phyloP scores from a whole-genome alignment of 768 basidiomycete genomes.

The Boletus sensibilis region DNA sequence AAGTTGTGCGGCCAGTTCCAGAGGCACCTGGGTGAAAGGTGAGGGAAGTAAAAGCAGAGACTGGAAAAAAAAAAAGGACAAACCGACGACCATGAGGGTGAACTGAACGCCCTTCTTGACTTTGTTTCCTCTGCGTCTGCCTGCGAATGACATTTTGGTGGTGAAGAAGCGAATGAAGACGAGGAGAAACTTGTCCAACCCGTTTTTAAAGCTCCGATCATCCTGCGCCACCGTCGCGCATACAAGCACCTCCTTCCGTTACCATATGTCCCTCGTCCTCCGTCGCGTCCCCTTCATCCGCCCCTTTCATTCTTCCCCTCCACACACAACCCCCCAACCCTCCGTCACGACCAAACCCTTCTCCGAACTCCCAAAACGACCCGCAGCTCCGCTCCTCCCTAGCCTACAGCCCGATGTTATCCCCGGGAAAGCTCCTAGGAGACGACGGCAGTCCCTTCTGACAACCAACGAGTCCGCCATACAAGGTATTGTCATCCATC shows the following conservation, averaged over 20 bases:
- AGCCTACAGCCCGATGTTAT: neutral
- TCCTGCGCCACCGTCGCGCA: slow-evolving; percentile 35
- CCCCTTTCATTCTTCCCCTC: slow-evolving; percentile 9
- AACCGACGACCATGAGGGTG: slow-evolving; percentile 97
- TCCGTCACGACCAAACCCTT: slow-evolving; percentile 50
- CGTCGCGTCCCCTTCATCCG: slow-evolving; percentile 13
- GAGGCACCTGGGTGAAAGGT: slow-evolving; percentile 72
- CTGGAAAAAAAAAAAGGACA: slow-evolving; percentile 32
- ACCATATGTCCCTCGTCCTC: slow-evolving; percentile 11
- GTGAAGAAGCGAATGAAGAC: slow-evolving; percentile 30
- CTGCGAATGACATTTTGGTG: slow-evolving; percentile 75
- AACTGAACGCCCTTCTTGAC: slow-evolving; percentile 99
- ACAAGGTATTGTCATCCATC: slow-evolving; percentile 7
- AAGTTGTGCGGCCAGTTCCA: slow-evolving; percentile 96
- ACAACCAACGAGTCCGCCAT: neutral
- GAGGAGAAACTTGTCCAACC: slow-evolving; percentile 33
- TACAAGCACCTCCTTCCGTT: slow-evolving; percentile 13
- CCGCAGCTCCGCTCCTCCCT: neutral
- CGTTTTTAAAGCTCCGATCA: slow-evolving; percentile 35
- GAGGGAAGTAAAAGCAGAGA: neutral
- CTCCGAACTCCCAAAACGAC: slow-evolving; percentile 55
- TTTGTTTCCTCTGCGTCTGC: slow-evolving; percentile 87
- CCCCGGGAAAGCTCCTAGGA: neutral
- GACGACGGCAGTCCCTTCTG: neutral
- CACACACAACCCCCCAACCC: neutral